Percentiles rank a stretch among this genome's conserved stretches.
Evolutionary conservation across 371 early-diverging fungal genomes (phyloP).

Genomic region (Saksenaea oblongispora): DNA sequence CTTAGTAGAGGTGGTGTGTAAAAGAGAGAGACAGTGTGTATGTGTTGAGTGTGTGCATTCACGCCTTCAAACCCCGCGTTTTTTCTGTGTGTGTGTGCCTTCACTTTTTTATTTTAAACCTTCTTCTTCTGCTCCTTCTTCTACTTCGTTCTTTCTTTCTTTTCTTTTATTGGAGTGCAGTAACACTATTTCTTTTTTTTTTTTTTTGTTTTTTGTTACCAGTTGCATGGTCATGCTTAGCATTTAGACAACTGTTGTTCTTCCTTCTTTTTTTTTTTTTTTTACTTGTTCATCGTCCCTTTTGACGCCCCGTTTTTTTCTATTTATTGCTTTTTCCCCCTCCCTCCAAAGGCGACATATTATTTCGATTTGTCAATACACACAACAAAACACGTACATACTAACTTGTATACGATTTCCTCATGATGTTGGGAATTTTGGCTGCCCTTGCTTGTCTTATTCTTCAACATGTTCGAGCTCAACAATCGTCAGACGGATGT

Average conservation of each 20-base stretch:
- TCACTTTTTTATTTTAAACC: neutral
- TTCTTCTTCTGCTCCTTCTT: neutral
- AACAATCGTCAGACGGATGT: constrained; percentile 12
- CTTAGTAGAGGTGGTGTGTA: neutral
- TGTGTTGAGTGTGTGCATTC: neutral
- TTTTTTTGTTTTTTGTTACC: neutral
- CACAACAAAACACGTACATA: neutral
- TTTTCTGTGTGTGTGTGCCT: neutral
- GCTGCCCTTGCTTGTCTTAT: neutral
- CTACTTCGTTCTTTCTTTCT: neutral
- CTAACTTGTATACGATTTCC: neutral
- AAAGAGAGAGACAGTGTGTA: neutral
- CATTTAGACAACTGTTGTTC: neutral
- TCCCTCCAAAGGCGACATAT: neutral
- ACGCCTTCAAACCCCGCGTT: neutral
- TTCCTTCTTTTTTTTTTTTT: neutral
- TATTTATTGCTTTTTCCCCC: neutral
- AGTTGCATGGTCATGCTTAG: neutral
- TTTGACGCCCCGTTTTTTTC: constrained; percentile 1
- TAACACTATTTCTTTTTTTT: neutral
- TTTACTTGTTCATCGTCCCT: neutral
- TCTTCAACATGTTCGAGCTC: neutral
- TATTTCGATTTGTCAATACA: neutral
- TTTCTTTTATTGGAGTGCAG: neutral
- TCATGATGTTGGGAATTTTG: constrained; percentile 3